A percentile compares a stretch with the other conserved stretches of the same genome.
Evolutionary conservation across 345 rosid genomes (phyloP).

Genomic region (Excoecaria agallocha): DNA sequence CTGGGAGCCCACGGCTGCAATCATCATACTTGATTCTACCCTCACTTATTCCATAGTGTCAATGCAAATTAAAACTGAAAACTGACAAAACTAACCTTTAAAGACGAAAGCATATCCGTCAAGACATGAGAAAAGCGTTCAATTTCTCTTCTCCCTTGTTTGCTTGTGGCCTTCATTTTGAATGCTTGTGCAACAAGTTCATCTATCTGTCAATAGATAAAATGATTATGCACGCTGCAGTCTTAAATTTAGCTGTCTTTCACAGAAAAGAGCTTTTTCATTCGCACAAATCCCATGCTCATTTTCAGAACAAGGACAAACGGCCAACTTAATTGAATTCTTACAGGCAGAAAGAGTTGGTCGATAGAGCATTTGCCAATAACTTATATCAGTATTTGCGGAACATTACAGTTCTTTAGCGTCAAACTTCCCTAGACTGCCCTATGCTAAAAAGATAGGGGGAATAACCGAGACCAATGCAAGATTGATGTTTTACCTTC

Average conservation of each 20-base stretch:
- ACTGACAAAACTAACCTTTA: constrained; percentile 49
- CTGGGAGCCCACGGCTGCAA: constrained; percentile 88
- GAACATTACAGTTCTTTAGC: background rate
- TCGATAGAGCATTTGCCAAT: background rate
- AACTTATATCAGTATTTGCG: background rate
- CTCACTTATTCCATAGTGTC: background rate
- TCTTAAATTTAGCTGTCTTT: background rate
- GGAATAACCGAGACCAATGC: no score
- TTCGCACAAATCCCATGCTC: background rate
- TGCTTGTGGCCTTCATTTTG: constrained; percentile 36
- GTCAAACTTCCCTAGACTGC: background rate
- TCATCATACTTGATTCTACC: constrained; percentile 12
- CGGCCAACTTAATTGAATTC: background rate
- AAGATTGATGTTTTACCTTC: background rate
- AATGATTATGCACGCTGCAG: background rate
- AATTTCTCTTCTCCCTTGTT: constrained; percentile 55
- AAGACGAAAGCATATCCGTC: constrained; percentile 55
- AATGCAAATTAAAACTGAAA: background rate
- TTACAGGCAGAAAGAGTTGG: background rate
- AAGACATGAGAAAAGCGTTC: constrained; percentile 52
- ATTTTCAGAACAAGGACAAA: background rate
- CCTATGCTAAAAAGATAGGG: background rate
- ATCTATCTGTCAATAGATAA: constrained; percentile 54
- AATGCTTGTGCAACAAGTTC: constrained; percentile 73
- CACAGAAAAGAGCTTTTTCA: background rate